Evolutionary conservation across 2,329 filamentous ascomycete genomes (phyloP).

Genomic region (Trichoderma sp.): DNA sequence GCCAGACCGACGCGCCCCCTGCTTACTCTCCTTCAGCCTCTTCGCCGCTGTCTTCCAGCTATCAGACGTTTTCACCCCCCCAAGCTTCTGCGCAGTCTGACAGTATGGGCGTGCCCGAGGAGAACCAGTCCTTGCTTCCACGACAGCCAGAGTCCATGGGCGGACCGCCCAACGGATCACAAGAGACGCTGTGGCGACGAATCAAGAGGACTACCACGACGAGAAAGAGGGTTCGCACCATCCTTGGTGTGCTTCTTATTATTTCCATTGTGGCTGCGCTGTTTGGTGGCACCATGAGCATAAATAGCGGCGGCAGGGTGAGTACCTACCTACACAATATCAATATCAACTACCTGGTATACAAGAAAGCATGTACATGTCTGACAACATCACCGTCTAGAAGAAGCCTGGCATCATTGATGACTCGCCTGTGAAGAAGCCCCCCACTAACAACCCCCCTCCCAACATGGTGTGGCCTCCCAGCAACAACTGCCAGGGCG

Average conservation of each 20-base stretch:
- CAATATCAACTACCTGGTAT: not conserved
- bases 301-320: slow-evolving; percentile 35
- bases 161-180: slow-evolving; percentile 32
- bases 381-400: not conserved
- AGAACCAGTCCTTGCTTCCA: slow-evolving; percentile 47
- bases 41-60: slow-evolving; percentile 39
- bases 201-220: slow-evolving; percentile 30
- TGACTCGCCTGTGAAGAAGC: slow-evolving; percentile 31
- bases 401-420: slow-evolving; percentile 31
- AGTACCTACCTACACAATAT: slow-evolving; percentile 18
- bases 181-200: slow-evolving; percentile 36
- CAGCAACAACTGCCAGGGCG: slow-evolving; percentile 33
- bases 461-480: slow-evolving; percentile 35
- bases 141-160: slow-evolving; percentile 52
- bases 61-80: slow-evolving; percentile 46
- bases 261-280: slow-evolving; percentile 38
- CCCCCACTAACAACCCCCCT: slow-evolving; percentile 25
- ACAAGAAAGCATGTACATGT: not conserved
- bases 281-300: slow-evolving; percentile 29
- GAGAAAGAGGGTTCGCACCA: slow-evolving; percentile 35
- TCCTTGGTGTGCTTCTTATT: slow-evolving; percentile 38
- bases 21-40: slow-evolving; percentile 51
- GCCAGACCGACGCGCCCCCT: slow-evolving; percentile 48
- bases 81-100: slow-evolving; percentile 17
- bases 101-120: slow-evolving; percentile 46